Conservation (phyloP, 1,139 yeast genomes). For the Pneumocystis canis region DNA sequence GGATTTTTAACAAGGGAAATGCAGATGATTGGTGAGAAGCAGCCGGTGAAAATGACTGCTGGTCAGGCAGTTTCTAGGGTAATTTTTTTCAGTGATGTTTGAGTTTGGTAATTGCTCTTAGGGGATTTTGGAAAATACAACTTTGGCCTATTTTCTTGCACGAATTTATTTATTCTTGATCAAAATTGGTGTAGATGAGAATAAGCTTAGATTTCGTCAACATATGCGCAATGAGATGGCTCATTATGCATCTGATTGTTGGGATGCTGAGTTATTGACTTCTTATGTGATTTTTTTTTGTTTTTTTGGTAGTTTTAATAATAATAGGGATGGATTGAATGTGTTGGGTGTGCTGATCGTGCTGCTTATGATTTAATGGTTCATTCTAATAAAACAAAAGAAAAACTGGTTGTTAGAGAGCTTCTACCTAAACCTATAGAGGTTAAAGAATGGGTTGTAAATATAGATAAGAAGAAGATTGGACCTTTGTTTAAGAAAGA, state of each 20-base stretch:
- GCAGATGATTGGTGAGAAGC: conserved; percentile 74
- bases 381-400: conserved; percentile 88
- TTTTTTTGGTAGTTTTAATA: neutral
- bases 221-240: conserved; percentile 99
- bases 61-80: conserved; percentile 77
- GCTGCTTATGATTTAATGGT: conserved; percentile 95
- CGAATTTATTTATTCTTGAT: conserved; percentile 73
- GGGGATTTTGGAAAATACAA: conserved; percentile 84
- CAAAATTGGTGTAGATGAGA: conserved; percentile 79
- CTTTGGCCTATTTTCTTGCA: conserved; percentile 91
- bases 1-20: conserved; percentile 70
- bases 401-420: conserved; percentile 86
- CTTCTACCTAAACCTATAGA: conserved; percentile 68
- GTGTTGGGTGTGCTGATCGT: conserved; percentile 99
- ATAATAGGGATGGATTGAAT: conserved; percentile 80
- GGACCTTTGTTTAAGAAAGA: conserved; percentile 97
- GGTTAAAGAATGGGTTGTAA: conserved; percentile 72
- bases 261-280: conserved; percentile 97
- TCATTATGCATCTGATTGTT: conserved; percentile 97
- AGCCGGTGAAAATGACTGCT: conserved; percentile 46
- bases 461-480: conserved; percentile 81
- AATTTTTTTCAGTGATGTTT: neutral
- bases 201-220: conserved; percentile 87
- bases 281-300: conserved; percentile 35
- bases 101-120: neutral